Conservation (phyloP, 495 filamentous ascomycete genomes). For the Penicillium soppii region DNA sequence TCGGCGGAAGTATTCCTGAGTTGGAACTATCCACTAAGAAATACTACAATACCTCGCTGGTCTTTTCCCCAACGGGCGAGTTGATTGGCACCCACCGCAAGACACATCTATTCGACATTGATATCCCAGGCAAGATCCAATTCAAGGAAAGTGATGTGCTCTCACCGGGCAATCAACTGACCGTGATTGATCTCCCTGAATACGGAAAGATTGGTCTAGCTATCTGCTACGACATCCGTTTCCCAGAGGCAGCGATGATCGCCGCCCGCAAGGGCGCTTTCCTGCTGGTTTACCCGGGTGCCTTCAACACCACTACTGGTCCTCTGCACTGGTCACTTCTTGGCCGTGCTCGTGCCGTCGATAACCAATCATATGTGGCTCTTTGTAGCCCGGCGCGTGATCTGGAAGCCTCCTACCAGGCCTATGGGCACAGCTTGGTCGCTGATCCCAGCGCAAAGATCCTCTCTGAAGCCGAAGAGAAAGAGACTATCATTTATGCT, state of each 20-base stretch:
- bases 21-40: slow-evolving; percentile 60
- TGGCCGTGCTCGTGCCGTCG: slow-evolving; percentile 80
- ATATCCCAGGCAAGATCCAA: slow-evolving; percentile 89
- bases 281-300: slow-evolving; percentile 85
- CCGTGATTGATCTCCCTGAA: slow-evolving; percentile 77
- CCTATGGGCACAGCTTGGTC: slow-evolving; percentile 87
- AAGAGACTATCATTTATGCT: slow-evolving; percentile 72
- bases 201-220: slow-evolving; percentile 83
- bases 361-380: slow-evolving; percentile 94
- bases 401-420: slow-evolving; percentile 73
- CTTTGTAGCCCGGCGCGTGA: slow-evolving; percentile 90
- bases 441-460: slow-evolving; percentile 87
- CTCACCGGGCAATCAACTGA: slow-evolving; percentile 75
- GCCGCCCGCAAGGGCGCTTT: slow-evolving; percentile 83
- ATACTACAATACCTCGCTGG: slow-evolving; percentile 88
- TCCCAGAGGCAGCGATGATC: slow-evolving; percentile 90
- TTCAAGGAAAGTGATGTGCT: slow-evolving; percentile 92
- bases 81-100: slow-evolving; percentile 90
- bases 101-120: slow-evolving; percentile 97
- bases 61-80: slow-evolving; percentile 72
- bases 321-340: slow-evolving; percentile 86
- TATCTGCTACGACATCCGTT: slow-evolving; percentile 97
- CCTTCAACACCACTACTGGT: slow-evolving; percentile 93
- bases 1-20: slow-evolving; percentile 94
- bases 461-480: slow-evolving; percentile 69